Conservation (phyloP, 306 rosid species). For the Ochetophila trinervis region DNA sequence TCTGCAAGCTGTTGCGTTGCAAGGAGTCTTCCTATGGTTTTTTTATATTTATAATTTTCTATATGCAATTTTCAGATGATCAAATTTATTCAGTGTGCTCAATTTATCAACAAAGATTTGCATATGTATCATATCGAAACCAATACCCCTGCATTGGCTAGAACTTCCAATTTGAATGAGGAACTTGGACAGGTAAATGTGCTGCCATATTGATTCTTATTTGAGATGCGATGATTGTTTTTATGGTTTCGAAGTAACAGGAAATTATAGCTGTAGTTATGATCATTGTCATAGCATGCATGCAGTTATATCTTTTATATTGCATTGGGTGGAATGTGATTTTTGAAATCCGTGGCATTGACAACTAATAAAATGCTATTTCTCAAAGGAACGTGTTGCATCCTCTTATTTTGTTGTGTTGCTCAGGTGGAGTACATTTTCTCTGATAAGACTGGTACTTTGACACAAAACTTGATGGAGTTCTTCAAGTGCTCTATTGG, state of each 20-base stretch:
- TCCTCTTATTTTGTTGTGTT: conserved; percentile 24
- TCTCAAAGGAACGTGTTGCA: conserved; percentile 8
- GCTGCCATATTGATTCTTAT: conserved; percentile 7
- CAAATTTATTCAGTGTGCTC: conserved; percentile 92
- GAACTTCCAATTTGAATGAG: conserved; percentile 97
- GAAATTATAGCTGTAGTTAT: not conserved
- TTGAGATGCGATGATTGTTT: not conserved
- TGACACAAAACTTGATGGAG: conserved; percentile 96
- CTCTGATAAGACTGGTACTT: conserved; percentile 98
- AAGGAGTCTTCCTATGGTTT: conserved; percentile 12
- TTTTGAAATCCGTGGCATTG: not conserved
- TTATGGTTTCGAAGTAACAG: not conserved
- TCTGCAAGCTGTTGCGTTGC: not conserved
- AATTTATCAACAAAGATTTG: conserved; percentile 90
- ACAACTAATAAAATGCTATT: not conserved
- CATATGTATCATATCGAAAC: conserved; percentile 82
- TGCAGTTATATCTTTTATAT: not conserved
- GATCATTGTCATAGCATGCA: not conserved
- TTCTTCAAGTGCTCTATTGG: conserved; percentile 99
- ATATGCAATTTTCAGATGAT: conserved; percentile 69
- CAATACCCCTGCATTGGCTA: conserved; percentile 94
- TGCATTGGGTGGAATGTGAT: not conserved
- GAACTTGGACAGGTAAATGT: conserved; percentile 90
- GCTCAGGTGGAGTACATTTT: conserved; percentile 93
- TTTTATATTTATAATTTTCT: conserved; percentile 22